Base-by-base conservation (phyloP, 176 grass and related monocot genomes). In the Carex littledalei region DNA sequence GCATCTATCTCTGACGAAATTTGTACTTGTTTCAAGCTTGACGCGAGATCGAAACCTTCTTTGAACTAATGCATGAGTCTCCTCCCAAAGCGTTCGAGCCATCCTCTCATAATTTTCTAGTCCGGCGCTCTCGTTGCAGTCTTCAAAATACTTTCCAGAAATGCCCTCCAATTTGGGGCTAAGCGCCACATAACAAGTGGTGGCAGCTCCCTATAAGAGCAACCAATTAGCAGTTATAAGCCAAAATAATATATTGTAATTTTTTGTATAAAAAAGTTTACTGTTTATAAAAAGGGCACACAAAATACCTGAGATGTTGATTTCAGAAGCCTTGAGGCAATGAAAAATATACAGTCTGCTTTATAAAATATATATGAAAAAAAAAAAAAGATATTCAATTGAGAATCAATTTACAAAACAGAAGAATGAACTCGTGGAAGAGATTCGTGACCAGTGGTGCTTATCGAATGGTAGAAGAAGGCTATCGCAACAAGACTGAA, bases 331-430 rank as follows among this genome's bases (percentile, higher is more conserved):
- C 73, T 81, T 64, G 88, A 84, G 45, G 80, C 55, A 43, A 90
- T 81, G 85, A 87, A 90, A 83, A 87, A 87, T 60, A 90, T 70
- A 41, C 55, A 84, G 63, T 90, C 88, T 90, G 85, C 13, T 80
- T 67, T n/a, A 78, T n/a, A 17, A 64, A 78, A 63, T 63, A 81
- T 57, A 49, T 39, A 39, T 24, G 26, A 1, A 26, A 62, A 24
- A 78, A 67, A 12, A 56, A 16, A 54, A 64, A 3, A 45, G 6
- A 9, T 70, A 43, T 43, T 0, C 35, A n/a, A 20, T 45, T 41
- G 16, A 71, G 67, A 9, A 49, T 63, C 18, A 60, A n/a, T 60
- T 60, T 60, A n/a, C 57, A 34, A 32, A 67, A 43, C 37, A n/a
- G 17, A 43, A 9, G n/a, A n/a, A n/a, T n/a, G n/a, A n/a, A n/a